Percentiles rank a stretch among this genome's conserved stretches.
Evolutionary conservation across 208 protist genomes (phyloP).

Genomic region (Acanthamoeba lugdunensis): DNA sequence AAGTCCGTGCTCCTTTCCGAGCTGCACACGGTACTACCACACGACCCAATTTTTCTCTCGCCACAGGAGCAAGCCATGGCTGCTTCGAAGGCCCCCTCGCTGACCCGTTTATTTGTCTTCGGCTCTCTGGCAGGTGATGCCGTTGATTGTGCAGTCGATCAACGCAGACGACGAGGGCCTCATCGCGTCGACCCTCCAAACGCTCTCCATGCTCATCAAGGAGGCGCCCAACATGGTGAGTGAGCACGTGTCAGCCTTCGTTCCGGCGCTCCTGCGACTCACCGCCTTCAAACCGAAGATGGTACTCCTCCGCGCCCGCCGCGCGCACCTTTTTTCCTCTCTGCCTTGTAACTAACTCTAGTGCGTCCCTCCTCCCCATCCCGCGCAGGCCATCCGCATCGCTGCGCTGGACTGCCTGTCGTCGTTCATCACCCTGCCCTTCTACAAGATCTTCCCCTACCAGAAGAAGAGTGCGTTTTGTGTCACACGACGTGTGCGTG

Average conservation of each 20-base stretch:
- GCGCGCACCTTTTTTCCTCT: not conserved
- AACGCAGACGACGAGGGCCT: not conserved
- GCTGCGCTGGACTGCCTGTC: slow-evolving; percentile 40
- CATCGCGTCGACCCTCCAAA: slow-evolving; percentile 40
- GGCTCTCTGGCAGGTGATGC: not conserved
- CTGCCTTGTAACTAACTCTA: too few relatives aligned
- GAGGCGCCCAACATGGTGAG: slow-evolving; percentile 50
- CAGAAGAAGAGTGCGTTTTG: slow-evolving; percentile 51
- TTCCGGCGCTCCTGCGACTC: slow-evolving; percentile 44
- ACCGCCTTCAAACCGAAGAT: slow-evolving; percentile 1
- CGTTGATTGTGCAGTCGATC: slow-evolving; percentile 51
- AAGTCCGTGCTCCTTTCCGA: slow-evolving; percentile 64
- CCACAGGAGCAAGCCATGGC: not conserved
- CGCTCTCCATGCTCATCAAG: slow-evolving; percentile 36
- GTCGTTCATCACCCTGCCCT: not conserved
- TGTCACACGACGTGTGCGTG: not conserved
- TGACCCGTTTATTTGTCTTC: too few relatives aligned
- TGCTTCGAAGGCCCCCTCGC: too few relatives aligned
- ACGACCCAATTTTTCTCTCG: not conserved
- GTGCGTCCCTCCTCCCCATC: not conserved
- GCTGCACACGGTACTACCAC: slow-evolving; percentile 9
- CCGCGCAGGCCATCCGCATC: slow-evolving; percentile 15
- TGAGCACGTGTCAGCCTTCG: slow-evolving; percentile 17
- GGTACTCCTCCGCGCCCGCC: not conserved
- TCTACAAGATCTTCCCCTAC: slow-evolving; percentile 49